These are phyloP conservation scores for Cladosporium sp. DNA, from an alignment of 2,329 filamentous ascomycete species.

Conservation along the genomic window DNA sequence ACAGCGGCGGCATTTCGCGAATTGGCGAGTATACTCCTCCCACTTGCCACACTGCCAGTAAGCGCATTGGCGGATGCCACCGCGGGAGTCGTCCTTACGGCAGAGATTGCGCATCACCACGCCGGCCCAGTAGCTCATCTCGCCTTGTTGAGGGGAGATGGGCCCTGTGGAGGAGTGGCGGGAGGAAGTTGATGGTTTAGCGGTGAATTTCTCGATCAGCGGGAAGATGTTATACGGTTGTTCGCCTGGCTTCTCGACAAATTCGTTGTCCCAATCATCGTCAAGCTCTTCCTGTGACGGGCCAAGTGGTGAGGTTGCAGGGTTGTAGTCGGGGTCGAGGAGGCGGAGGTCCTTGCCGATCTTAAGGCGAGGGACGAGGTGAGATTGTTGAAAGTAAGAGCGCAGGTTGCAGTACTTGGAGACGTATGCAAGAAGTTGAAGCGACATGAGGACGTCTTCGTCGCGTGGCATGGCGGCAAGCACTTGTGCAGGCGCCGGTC, in stretches of 20 bases:
- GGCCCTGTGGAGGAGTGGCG: slow-evolving; percentile 55
- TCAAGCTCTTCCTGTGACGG: slow-evolving; percentile 50
- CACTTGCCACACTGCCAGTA: slow-evolving; percentile 98
- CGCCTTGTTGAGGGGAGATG: slow-evolving; percentile 30
- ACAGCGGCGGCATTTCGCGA: slow-evolving; percentile 95
- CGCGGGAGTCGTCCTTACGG: slow-evolving; percentile 91
- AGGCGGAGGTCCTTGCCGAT: slow-evolving; percentile 80
- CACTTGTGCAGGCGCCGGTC: slow-evolving; percentile 53
- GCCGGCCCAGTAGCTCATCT: slow-evolving; percentile 99
- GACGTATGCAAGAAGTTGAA: slow-evolving; percentile 93
- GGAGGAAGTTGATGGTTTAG: slow-evolving; percentile 49
- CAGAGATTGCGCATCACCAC: slow-evolving; percentile 99
- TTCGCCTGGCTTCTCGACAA: slow-evolving; percentile 40
- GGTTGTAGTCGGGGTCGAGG: slow-evolving; percentile 63
- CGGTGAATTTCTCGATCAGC: slow-evolving; percentile 95
- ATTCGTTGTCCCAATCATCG: slow-evolving; percentile 89
- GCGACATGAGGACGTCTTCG: slow-evolving; percentile 95
- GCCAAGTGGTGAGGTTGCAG: slow-evolving; percentile 28
- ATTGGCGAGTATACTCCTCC: slow-evolving; percentile 95
- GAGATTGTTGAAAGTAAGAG: slow-evolving; percentile 91
- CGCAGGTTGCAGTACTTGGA: slow-evolving; percentile 97
- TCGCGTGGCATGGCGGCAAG: slow-evolving; percentile 91
- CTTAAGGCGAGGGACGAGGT: slow-evolving; percentile 85
- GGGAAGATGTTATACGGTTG: slow-evolving; percentile 77
- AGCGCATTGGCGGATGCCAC: slow-evolving; percentile 92